Percentiles rank a stretch among this genome's conserved stretches.
Evolutionary conservation across 2,329 filamentous ascomycete genomes (phyloP).

Genomic region (Arthrobotrys conoides): DNA sequence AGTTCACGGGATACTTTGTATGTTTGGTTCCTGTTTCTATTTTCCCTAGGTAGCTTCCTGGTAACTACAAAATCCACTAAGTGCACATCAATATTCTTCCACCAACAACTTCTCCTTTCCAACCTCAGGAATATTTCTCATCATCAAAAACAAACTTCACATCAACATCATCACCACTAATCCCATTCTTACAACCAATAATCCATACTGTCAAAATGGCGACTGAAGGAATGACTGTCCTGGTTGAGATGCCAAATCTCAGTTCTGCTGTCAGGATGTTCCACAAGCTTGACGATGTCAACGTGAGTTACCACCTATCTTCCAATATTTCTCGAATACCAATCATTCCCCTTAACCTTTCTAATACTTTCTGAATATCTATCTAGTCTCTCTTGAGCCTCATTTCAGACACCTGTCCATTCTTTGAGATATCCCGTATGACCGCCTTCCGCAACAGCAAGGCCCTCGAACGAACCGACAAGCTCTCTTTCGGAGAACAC

Average conservation of each 20-base stretch:
- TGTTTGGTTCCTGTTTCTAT: no score
- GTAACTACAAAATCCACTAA: no score
- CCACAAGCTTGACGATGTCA: conserved; percentile 12
- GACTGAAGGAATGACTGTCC: neutral
- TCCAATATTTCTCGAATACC: neutral
- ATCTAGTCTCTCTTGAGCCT: conserved; percentile 4
- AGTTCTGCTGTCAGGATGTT: neutral
- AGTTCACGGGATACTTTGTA: no score
- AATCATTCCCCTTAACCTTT: neutral
- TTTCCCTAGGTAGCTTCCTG: no score
- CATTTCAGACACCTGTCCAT: neutral
- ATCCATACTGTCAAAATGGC: neutral
- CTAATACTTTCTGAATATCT: neutral
- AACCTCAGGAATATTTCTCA: neutral
- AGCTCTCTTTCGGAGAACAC: conserved; percentile 21
- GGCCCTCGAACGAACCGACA: neutral
- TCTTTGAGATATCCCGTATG: conserved; percentile 14
- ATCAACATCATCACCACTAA: neutral
- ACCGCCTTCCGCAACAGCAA: conserved; percentile 3
- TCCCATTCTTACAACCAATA: neutral
- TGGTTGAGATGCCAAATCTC: conserved; percentile 19
- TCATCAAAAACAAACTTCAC: neutral
- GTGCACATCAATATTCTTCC: neutral
- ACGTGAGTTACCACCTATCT: neutral
- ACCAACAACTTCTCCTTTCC: neutral